Conservation (phyloP, 371 early-diverging fungal genomes). For the Syncephalastrum racemosum region DNA sequence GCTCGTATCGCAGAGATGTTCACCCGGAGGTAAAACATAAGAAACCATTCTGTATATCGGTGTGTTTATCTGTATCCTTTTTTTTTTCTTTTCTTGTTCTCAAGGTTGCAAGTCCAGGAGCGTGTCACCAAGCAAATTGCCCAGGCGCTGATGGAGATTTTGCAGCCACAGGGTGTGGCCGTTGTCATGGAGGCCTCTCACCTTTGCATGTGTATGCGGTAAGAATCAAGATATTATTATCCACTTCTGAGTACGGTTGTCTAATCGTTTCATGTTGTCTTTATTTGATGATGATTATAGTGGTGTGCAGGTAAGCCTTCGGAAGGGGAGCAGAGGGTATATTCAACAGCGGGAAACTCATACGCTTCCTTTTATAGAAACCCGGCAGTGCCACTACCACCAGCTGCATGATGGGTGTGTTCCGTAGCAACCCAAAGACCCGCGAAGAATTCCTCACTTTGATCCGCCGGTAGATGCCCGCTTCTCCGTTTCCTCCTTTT, state of each 20-base stretch:
- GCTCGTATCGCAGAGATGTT: conserved; percentile 98
- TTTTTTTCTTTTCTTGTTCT: conserved; percentile 4
- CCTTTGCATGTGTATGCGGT: conserved; percentile 46
- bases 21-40: conserved; percentile 55
- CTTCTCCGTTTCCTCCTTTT: background rate
- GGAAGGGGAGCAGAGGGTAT: background rate
- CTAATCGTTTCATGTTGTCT: conserved; percentile 3
- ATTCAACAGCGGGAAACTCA: background rate
- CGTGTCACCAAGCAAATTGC: conserved; percentile 97
- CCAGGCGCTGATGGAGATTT: conserved; percentile 81
- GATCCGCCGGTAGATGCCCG: conserved; percentile 45
- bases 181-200: conserved; percentile 95
- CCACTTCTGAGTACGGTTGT: background rate
- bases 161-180: conserved; percentile 96
- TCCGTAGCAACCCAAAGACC: conserved; percentile 90
- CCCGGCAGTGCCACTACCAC: conserved; percentile 93
- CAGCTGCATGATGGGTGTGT: conserved; percentile 93
- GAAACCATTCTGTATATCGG: background rate
- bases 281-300: conserved; percentile 16
- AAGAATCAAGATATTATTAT: conserved; percentile 8
- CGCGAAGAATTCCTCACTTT: conserved; percentile 93
- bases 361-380: conserved; percentile 64
- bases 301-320: conserved; percentile 43
- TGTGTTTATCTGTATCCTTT: background rate
- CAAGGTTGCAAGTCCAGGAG: conserved; percentile 95